phyloP scores from a whole-genome alignment of 805 yeast genomes.

The Candida alai region DNA sequence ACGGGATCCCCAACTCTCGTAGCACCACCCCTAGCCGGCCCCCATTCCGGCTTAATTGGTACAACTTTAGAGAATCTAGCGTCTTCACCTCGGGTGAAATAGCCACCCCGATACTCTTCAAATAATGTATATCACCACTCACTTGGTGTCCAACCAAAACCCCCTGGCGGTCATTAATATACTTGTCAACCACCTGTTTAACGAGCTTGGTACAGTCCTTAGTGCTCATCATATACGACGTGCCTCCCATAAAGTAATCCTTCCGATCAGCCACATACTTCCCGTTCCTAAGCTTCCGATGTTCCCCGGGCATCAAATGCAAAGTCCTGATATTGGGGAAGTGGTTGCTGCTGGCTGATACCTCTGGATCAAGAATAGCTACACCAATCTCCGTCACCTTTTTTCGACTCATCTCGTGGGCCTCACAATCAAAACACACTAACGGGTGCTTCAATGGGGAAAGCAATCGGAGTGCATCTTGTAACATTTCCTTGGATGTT shows the following conservation, averaged over 20 bases:
- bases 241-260: conserved; percentile 48
- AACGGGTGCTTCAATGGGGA: conserved; percentile 27
- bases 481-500: too few species aligned
- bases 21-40: conserved; percentile 45
- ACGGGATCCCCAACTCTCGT: conserved; percentile 48
- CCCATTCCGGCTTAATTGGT: conserved; percentile 38
- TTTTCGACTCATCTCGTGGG: conserved; percentile 43
- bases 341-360: conserved; percentile 28
- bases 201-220: conserved; percentile 35
- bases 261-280: conserved; percentile 54
- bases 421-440: conserved; percentile 55
- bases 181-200: conserved; percentile 41
- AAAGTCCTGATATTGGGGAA: conserved; percentile 39
- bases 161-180: conserved; percentile 29
- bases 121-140: conserved; percentile 51
- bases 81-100: conserved; percentile 32
- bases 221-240: conserved; percentile 38
- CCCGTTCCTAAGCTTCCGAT: conserved; percentile 38
- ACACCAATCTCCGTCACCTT: conserved; percentile 58
- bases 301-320: conserved; percentile 46
- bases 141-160: conserved; percentile 59
- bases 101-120: conserved; percentile 41
- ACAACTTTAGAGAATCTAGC: conserved; percentile 49
- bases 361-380: conserved; percentile 51
- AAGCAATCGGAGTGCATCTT: too few species aligned